Evolutionary conservation across 192 early-diverging fungal species (phyloP), one percentile per base, ranked within the genome.

Genomic region (Thamnidium elegans): DNA sequence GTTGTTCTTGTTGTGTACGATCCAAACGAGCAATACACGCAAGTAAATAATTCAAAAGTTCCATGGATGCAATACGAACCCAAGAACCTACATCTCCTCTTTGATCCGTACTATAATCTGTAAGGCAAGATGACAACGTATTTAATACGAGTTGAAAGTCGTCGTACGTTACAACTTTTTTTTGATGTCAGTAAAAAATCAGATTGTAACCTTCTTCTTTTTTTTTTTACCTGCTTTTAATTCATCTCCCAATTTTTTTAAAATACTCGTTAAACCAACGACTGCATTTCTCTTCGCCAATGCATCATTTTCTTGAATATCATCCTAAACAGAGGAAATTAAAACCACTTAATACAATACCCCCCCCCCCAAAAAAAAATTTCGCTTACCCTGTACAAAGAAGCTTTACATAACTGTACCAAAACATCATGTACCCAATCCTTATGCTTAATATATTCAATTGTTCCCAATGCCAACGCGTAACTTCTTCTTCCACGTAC

Each of bases 31-130:
- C 69, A 1, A 84, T 64, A 5, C 71, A 47, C 4, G 78, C 76
- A 36, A 89, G 21, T 71, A 75, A 44, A n/a, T 60, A n/a, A 39
- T 66, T 62, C 63, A 92, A 71, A 69, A 83, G 74, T 31, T 72
- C 68, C 85, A 92, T 84, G 54, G 81, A 79, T 52, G 85, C 81
- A 65, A 92, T 79, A 17, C 97, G 89, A 13, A 93, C 82, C 91
- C 93, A 95, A 1, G 92, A 95, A 3, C 97, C 97, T 45, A 99
- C 91, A 75, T 99, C 97, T 19, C 97, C 97, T 32, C 96, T 87
- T 43, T 88, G 87, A 64, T 98, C 96, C 2, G 84, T 82, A 50
- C 86, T 88, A 59, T 95, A 93, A 72, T 99, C 97, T 20, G 87
- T 72, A 43, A 97, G 74, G 3, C 90, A 91, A 1, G 58, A 72